Evolutionary conservation across 257 asterid genomes (phyloP), one percentile per base, ranked within the genome.

Genomic region (Mitragyna speciosa): DNA sequence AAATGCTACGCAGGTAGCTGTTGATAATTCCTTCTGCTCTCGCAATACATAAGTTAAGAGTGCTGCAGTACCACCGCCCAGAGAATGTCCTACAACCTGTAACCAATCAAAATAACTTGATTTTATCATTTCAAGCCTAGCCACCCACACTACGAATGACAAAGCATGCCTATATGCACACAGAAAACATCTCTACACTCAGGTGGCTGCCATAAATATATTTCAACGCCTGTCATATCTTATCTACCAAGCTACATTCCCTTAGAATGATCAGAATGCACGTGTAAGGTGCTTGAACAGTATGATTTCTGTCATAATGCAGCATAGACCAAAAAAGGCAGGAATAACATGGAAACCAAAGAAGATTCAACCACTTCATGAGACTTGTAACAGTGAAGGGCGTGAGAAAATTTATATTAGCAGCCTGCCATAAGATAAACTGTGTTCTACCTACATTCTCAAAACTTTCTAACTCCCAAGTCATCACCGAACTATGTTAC

Each of bases 21-120:
- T 82, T 28, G 97, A 90, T 71, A 94, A 84, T 77, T 96, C 97
- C 89, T 92, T 88, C 70, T 90, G 87, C 86, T 96, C 99, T 64
- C 99, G 98, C 86, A 96, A 82, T 77, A 91, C 89, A 64, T 91
- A 96, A 22, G 98, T 90, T 85, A 94, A 75, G 28, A 96, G 92
- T 28, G 99, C 92, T 48, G 98, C 98, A 54, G 99, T 96, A 65
- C 98, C 98, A 7, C 99, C 98, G 78, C 99, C 99, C 83, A 96
- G 89, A 75, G 99, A 96, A 83, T 96, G 99, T 39, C 99, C 99
- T 10, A 96, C 90, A 74, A 96, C 89, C 99, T 95, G 88, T 67
- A 77, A 82, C 65, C 52, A 71, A 48, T 31, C 75, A 71, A 30
- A 52, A 41, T 45, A 80, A 77, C 64, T 28, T 39, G 69, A 81